These are phyloP conservation scores for Solanum chiquidenum DNA, from an alignment of 257 asterid species.

Conservation along the genomic window DNA sequence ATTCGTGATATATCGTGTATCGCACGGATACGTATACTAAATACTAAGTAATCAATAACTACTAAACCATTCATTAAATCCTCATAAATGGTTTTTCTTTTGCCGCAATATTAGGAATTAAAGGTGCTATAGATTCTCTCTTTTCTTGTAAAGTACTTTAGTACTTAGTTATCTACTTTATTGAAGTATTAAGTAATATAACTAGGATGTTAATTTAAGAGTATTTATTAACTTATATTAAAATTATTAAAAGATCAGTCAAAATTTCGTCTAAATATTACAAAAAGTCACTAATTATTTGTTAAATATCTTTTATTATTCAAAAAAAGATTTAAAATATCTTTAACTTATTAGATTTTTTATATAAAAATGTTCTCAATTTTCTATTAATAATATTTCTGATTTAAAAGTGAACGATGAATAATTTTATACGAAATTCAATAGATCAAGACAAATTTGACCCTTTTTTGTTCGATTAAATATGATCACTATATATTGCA, in stretches of 20 bases:
- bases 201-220: background rate
- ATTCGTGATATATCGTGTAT: no score
- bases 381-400: background rate
- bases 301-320: no score
- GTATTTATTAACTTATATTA: background rate
- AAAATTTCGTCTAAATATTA: background rate
- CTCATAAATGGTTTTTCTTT: background rate
- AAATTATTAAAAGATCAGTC: background rate
- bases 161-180: background rate
- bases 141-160: background rate
- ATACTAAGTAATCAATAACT: background rate
- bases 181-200: background rate
- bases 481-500: background rate
- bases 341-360: no score
- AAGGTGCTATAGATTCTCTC: background rate
- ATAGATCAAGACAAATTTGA: background rate
- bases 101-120: background rate
- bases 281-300: background rate
- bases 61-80: background rate
- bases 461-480: background rate
- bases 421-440: background rate
- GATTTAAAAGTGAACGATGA: background rate
- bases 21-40: background rate
- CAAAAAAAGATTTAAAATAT: no score
- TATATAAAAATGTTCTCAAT: no score